These are phyloP conservation scores for Aureobasidium uvarum DNA, from an alignment of 2,329 filamentous ascomycete genomes.

Conservation along the genomic window DNA sequence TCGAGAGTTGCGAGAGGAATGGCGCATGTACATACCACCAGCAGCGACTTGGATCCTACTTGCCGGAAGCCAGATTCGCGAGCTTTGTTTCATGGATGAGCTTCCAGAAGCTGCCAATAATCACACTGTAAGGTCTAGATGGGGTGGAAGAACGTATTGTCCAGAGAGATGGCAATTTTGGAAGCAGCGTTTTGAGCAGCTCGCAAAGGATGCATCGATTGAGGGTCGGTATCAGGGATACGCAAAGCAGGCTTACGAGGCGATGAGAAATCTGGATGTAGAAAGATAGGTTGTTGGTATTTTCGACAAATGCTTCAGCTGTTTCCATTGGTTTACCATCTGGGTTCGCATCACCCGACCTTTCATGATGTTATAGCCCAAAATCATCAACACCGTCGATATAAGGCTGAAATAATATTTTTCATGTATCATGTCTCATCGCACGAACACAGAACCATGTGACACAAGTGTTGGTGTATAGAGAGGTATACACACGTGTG, in stretches of 20 bases:
- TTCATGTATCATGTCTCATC: not conserved
- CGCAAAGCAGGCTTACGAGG: not conserved
- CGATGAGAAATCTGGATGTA: not conserved
- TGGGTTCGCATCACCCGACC: not conserved
- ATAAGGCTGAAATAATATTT: too few relatives aligned
- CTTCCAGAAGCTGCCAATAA: not conserved
- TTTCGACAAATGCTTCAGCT: too few relatives aligned
- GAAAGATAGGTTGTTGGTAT: not conserved
- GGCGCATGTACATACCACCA: conserved; percentile 5
- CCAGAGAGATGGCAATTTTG: not conserved
- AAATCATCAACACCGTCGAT: not conserved
- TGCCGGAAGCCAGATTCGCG: not conserved
- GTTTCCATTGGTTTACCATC: not conserved
- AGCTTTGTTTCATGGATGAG: not conserved
- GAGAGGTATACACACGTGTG: not conserved
- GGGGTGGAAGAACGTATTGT: conserved; percentile 3
- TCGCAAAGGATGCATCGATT: not conserved
- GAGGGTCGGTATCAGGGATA: not conserved
- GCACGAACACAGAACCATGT: not conserved
- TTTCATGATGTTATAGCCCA: not conserved
- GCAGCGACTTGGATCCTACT: conserved; percentile 6
- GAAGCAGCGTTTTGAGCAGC: not conserved
- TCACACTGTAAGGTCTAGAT: not conserved
- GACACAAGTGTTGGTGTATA: not conserved
- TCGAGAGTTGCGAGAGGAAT: not conserved